These are phyloP conservation scores for Pleoardoris graminearum DNA, from an alignment of 2,329 filamentous ascomycete species.

Conservation along the genomic window DNA sequence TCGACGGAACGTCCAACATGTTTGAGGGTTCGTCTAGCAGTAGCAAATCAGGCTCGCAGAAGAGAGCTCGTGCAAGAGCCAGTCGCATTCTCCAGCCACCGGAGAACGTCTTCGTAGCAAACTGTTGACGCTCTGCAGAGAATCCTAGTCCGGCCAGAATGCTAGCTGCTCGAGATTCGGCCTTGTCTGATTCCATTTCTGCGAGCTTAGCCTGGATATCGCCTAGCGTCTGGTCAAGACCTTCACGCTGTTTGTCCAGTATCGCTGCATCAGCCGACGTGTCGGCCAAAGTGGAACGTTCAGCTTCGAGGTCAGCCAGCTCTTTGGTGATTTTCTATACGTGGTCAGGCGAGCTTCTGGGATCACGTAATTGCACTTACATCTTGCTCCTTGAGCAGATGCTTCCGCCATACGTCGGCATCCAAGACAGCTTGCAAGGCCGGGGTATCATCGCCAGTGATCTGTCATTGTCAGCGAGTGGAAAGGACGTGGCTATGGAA, in stretches of 20 bases:
- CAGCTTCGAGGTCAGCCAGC: constrained; percentile 74
- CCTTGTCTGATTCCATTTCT: constrained; percentile 99
- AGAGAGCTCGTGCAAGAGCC: constrained; percentile 89
- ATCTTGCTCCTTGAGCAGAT: constrained; percentile 84
- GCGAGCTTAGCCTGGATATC: constrained; percentile 90
- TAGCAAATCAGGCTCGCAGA: constrained; percentile 95
- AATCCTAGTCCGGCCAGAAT: constrained; percentile 97
- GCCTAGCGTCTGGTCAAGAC: constrained; percentile 84
- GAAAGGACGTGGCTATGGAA: background rate
- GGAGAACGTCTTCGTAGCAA: constrained; percentile 94
- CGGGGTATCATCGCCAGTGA: constrained; percentile 91
- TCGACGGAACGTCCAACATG: constrained; percentile 99
- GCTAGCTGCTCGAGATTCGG: constrained; percentile 90
- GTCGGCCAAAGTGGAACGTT: constrained; percentile 81
- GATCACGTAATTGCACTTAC: constrained; percentile 53
- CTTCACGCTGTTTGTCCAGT: constrained; percentile 85
- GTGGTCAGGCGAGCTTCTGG: constrained; percentile 12
- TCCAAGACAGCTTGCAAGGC: constrained; percentile 94
- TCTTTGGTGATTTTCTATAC: constrained; percentile 72
- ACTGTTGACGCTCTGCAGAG: constrained; percentile 88
- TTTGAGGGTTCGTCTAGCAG: constrained; percentile 99
- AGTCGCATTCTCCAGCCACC: constrained; percentile 99
- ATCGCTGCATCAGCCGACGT: constrained; percentile 86
- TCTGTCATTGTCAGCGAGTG: constrained; percentile 54
- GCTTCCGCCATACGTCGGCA: constrained; percentile 98